Conservation (phyloP, 106 monocot genomes). For the Platanthera guangdongensis region DNA sequence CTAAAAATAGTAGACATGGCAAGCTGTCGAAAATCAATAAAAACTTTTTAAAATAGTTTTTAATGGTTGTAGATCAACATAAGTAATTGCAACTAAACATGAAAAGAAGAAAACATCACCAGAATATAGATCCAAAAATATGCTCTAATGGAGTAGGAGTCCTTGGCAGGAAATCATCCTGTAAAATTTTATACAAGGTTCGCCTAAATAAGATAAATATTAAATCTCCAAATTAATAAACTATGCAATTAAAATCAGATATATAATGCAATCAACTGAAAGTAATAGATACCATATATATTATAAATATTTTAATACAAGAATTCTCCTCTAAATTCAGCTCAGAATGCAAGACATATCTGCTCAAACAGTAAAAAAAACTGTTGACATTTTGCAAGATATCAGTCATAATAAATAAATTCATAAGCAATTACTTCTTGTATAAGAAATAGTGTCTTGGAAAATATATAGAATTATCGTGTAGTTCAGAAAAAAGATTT, state of each 20-base stretch:
- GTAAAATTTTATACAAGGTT: not conserved
- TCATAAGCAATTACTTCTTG: not conserved
- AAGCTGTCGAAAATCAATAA: constrained; percentile 66
- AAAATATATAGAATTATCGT: not conserved
- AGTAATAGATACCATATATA: not conserved
- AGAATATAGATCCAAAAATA: constrained; percentile 89
- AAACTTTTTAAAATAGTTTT: constrained; percentile 15
- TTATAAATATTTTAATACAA: not conserved
- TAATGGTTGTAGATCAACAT: not conserved
- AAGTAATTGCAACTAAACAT: not conserved
- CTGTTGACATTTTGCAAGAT: not conserved
- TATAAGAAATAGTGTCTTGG: not conserved
- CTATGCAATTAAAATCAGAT: not conserved
- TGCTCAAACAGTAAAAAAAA: not conserved
- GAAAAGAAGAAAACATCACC: constrained; percentile 33
- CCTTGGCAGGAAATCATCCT: constrained; percentile 98
- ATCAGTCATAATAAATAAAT: not conserved
- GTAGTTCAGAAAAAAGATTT: too few relatives aligned
- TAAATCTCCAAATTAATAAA: not conserved
- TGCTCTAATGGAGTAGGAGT: constrained; percentile 85
- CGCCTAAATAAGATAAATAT: not conserved
- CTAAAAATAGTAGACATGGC: constrained; percentile 79
- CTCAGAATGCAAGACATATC: not conserved
- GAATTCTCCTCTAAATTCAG: not conserved
- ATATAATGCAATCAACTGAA: not conserved